Evolutionary conservation across 1,284 basidiomycete genomes (phyloP).

Genomic region (Cryptococcus floricola): DNA sequence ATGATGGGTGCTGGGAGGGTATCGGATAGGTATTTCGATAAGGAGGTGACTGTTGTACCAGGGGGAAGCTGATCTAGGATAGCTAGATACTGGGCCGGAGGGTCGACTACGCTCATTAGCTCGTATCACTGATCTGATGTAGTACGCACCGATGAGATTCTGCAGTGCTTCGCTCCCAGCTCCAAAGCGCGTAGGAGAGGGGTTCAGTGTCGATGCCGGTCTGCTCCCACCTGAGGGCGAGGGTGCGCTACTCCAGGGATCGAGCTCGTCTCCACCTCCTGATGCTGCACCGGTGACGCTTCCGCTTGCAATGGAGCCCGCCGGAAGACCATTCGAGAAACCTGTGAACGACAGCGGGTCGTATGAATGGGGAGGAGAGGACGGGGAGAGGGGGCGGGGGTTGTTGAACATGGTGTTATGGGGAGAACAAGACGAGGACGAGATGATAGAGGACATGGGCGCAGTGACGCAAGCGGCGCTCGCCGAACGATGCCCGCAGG

Average conservation of each 20-base stretch:
- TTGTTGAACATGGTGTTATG: constrained; percentile 41
- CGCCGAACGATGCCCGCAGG: too few relatives aligned
- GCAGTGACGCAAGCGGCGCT: not conserved
- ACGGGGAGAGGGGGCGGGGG: constrained; percentile 24
- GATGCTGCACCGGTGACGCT: too few relatives aligned
- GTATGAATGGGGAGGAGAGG: constrained; percentile 22
- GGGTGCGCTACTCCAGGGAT: constrained; percentile 80
- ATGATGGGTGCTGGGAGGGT: constrained; percentile 63
- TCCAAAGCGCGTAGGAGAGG: too few relatives aligned
- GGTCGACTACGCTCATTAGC: constrained; percentile 57
- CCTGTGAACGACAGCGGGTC: constrained; percentile 7
- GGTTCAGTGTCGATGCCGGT: constrained; percentile 8
- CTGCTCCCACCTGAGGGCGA: constrained; percentile 53
- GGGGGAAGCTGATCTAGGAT: constrained; percentile 61
- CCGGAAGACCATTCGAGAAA: too few relatives aligned
- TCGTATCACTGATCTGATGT: not conserved
- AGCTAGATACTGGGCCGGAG: constrained; percentile 70
- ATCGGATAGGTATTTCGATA: constrained; percentile 67
- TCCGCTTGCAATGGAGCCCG: too few relatives aligned
- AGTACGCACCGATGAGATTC: too few relatives aligned
- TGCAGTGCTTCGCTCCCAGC: too few relatives aligned
- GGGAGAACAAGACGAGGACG: not conserved
- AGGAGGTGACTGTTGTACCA: too few relatives aligned
- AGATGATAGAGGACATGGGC: not conserved
- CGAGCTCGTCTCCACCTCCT: constrained; percentile 51